Conservation (phyloP, 2,329 filamentous ascomycete species). For the Pseudogymnoascus pannorum region DNA sequence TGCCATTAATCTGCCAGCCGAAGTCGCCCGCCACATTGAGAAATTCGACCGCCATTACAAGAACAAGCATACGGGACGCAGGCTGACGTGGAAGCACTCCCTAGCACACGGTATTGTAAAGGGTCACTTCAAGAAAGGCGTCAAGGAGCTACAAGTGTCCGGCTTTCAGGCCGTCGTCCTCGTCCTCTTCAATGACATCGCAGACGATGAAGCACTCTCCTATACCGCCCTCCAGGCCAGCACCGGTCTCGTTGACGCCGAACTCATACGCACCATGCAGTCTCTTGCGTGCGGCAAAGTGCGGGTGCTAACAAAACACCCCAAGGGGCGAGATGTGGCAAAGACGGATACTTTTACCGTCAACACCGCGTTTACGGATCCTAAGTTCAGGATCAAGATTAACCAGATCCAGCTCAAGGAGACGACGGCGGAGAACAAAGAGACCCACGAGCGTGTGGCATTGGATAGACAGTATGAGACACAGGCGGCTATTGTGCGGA, state of each 20-base stretch:
- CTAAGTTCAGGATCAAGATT: slow-evolving; percentile 90
- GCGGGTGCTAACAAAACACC: slow-evolving; percentile 76
- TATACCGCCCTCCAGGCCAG: slow-evolving; percentile 70
- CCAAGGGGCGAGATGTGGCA: slow-evolving; percentile 74
- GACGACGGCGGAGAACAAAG: slow-evolving; percentile 89
- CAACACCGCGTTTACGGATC: slow-evolving; percentile 68
- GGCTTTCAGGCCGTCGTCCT: slow-evolving; percentile 89
- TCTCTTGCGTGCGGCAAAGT: slow-evolving; percentile 88
- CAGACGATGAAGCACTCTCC: slow-evolving; percentile 53
- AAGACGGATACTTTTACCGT: slow-evolving; percentile 76
- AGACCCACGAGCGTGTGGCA: slow-evolving; percentile 82
- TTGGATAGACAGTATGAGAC: slow-evolving; percentile 93
- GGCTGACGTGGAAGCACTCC: slow-evolving; percentile 84
- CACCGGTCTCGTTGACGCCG: slow-evolving; percentile 66
- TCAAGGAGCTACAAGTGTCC: slow-evolving; percentile 84
- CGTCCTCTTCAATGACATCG: slow-evolving; percentile 75
- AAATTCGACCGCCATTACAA: slow-evolving; percentile 83
- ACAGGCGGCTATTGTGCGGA: slow-evolving; percentile 90
- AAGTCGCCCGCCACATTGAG: slow-evolving; percentile 68
- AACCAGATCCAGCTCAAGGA: slow-evolving; percentile 98
- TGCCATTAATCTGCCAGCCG: slow-evolving; percentile 63
- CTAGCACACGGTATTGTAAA: slow-evolving; percentile 86
- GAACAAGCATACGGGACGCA: slow-evolving; percentile 79
- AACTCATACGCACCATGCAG: slow-evolving; percentile 85
- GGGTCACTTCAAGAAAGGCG: slow-evolving; percentile 69